These are phyloP conservation scores for Platanus orientalis DNA, from an alignment of 164 flowering plant species.

Conservation along the genomic window DNA sequence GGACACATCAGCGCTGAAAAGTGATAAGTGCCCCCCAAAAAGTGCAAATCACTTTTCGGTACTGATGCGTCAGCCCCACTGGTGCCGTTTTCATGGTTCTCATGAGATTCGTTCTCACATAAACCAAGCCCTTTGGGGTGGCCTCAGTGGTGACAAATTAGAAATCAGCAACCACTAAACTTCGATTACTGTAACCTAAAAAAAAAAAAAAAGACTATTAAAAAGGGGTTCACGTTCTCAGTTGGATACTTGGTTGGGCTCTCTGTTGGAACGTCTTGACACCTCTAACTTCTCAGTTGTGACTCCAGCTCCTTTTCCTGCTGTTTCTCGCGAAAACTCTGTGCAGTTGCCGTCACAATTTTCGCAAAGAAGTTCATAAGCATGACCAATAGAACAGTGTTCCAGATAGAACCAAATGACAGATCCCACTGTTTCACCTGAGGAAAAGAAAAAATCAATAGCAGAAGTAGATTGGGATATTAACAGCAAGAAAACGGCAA, in stretches of 20 bases:
- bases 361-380: conserved; percentile 73
- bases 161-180: background rate
- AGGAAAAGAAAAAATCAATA: background rate
- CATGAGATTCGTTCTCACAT: too few relatives aligned
- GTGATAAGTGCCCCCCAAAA: too few relatives aligned
- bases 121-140: conserved; percentile 18
- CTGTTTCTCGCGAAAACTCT: conserved; percentile 59
- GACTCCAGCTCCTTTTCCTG: conserved; percentile 59
- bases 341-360: conserved; percentile 84
- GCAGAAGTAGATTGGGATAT: background rate
- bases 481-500: background rate
- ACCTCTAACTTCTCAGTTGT: conserved; percentile 22
- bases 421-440: conserved; percentile 80
- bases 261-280: conserved; percentile 17
- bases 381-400: conserved; percentile 82
- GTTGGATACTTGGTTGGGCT: background rate
- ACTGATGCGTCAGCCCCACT: too few relatives aligned
- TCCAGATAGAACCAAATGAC: conserved; percentile 79
- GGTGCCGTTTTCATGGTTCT: too few relatives aligned
- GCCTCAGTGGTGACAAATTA: conserved; percentile 7
- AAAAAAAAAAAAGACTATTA: background rate
- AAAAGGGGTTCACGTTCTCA: background rate
- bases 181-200: background rate
- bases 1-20: too few relatives aligned
- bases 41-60: too few relatives aligned